A percentile compares a stretch with the other conserved stretches of the same genome.
phyloP scores from a whole-genome alignment of 2,329 filamentous ascomycete genomes.

The Aciculosporium take region DNA sequence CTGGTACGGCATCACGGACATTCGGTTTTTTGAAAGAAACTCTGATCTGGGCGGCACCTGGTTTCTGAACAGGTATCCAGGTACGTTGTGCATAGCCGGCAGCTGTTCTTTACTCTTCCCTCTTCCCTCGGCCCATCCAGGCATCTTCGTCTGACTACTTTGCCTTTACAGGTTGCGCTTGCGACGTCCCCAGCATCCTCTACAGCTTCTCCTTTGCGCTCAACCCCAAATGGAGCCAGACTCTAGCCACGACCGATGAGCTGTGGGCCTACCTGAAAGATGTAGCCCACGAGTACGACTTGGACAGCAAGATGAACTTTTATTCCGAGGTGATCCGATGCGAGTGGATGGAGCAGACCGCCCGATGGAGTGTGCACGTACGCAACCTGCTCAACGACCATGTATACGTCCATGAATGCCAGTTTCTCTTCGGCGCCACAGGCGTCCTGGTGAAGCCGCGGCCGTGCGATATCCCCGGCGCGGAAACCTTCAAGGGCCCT shows the following conservation, averaged over 20 bases:
- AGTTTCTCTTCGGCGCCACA: constrained; percentile 23
- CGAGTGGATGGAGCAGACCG: constrained; percentile 23
- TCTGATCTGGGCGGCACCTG: constrained; percentile 48
- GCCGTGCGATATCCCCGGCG: constrained; percentile 30
- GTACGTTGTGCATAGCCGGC: too few species aligned
- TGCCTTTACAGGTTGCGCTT: constrained; percentile 25
- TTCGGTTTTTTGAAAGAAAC: constrained; percentile 46
- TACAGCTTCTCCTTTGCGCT: constrained; percentile 49
- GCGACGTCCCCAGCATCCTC: constrained; percentile 43
- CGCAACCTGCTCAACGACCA: constrained; percentile 12
- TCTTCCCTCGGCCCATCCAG: too few species aligned
- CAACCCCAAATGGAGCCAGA: constrained; percentile 45
- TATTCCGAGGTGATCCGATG: constrained; percentile 22
- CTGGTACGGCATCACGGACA: constrained; percentile 41
- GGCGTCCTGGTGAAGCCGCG: constrained; percentile 21
- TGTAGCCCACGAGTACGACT: constrained; percentile 32
- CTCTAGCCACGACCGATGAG: constrained; percentile 41
- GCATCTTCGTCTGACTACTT: neutral
- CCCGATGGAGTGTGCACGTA: constrained; percentile 21
- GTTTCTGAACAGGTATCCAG: constrained; percentile 48
- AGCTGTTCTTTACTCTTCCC: too few species aligned
- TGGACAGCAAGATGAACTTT: constrained; percentile 25
- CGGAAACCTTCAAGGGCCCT: constrained; percentile 27
- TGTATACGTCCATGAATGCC: constrained; percentile 21
- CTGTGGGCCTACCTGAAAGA: constrained; percentile 41